These are phyloP conservation scores for Penicillium palitans DNA, from an alignment of 2,329 filamentous ascomycete genomes.

Conservation along the genomic window DNA sequence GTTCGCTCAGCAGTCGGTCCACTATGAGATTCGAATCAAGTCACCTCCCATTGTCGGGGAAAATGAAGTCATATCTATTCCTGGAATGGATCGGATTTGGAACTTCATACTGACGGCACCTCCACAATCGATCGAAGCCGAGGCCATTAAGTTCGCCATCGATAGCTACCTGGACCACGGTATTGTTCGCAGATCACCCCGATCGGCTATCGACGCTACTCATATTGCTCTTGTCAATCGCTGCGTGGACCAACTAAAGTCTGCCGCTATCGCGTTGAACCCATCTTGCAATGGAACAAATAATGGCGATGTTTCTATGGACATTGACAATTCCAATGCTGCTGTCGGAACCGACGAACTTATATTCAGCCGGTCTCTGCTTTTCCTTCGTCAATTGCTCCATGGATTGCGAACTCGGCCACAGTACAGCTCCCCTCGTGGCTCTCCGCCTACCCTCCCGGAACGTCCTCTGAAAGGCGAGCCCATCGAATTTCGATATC, in stretches of 20 bases:
- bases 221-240: conserved; percentile 72
- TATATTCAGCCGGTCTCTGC: conserved; percentile 67
- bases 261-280: conserved; percentile 61
- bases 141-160: conserved; percentile 70
- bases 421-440: conserved; percentile 62
- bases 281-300: conserved; percentile 46
- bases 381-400: conserved; percentile 67
- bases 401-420: conserved; percentile 53
- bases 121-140: conserved; percentile 63
- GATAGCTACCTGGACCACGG: conserved; percentile 66
- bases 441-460: conserved; percentile 60
- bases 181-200: conserved; percentile 44
- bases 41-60: conserved; percentile 48
- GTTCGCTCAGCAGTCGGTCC: conserved; percentile 45
- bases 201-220: conserved; percentile 53
- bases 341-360: conserved; percentile 58
- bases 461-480: conserved; percentile 61
- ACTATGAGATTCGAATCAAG: conserved; percentile 58
- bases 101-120: conserved; percentile 72
- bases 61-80: conserved; percentile 45
- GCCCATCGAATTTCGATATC: conserved; percentile 67
- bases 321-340: conserved; percentile 50
- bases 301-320: conserved; percentile 55
- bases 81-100: conserved; percentile 74
- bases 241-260: conserved; percentile 69